Base-by-base conservation (phyloP, 1,284 basidiomycete genomes). In the Rhodotorula mucilaginosa region DNA sequence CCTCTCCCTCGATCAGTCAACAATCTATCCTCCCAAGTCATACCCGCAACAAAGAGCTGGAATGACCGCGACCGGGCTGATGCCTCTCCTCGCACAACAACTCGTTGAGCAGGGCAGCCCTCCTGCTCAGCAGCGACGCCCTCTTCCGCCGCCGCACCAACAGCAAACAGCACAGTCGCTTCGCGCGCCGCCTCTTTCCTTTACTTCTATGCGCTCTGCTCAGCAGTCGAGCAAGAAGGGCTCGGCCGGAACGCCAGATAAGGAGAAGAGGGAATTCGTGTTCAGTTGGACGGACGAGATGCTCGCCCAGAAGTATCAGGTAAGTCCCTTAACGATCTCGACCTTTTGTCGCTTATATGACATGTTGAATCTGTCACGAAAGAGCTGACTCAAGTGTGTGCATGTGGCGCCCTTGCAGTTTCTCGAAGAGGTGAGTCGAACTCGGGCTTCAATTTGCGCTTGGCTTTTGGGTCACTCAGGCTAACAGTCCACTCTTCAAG, bases 351-450 rank as follows among this genome's bases (percentile, higher is more conserved):
- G n/a, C 13, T n/a, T 23, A 10, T 21, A 16, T 21, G 44, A 29
- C 65, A 15, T 39, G 26, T 51, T 23, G 12, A 26, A 5, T n/a
- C 7, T 19, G 16, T 15, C 10, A 8, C 3, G 16, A 18, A 10
- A 13, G 51, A 23, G 15, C 19, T 52, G 51, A 23, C n/a, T 21
- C 4, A 8, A n/a, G 15, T 31, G 13, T 19, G 6, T 23, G 15
- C 54, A n/a, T 21, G 0, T 26, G n/a, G 10, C n/a, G 4, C 2
- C 8, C 52, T 34, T 26, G 31, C 64, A 75, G 70, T 78, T 78
- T 47, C 51, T 72, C 63, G 67, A 71, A 13, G 77, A 92, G 89
- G 67, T 68, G 44, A 26, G 54, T 15, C 34, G 34, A 34, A 34
- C 34, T 49, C 15, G 15, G 16, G n/a, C 2, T 47, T 12, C 23